Percentiles rank a stretch among this genome's conserved stretches.
Evolutionary conservation across 345 rosid species (phyloP).

Genomic region (Nephelium lappaceum): DNA sequence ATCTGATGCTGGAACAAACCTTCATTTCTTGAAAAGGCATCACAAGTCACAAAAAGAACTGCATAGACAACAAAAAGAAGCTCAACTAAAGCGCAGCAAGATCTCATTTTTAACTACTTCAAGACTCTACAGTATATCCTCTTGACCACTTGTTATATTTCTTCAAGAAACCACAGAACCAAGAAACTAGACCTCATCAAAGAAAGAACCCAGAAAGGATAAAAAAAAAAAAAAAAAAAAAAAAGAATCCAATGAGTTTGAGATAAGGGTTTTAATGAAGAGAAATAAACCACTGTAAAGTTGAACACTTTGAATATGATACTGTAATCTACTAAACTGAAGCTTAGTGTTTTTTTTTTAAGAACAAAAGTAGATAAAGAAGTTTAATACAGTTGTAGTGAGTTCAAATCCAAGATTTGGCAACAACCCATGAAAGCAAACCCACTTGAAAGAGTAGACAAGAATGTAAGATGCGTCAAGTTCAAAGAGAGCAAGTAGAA

Average conservation of each 20-base stretch:
- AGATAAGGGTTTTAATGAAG: constrained; percentile 18
- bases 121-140: constrained; percentile 21
- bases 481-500: constrained; percentile 19
- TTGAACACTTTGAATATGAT: constrained; percentile 6
- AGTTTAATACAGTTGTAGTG: constrained; percentile 15
- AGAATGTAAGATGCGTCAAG: constrained; percentile 12
- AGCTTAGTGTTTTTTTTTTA: constrained; percentile 4
- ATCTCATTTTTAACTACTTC: constrained; percentile 42
- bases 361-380: constrained; percentile 20
- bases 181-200: constrained; percentile 33
- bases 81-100: constrained; percentile 32
- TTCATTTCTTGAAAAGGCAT: constrained; percentile 64
- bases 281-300: constrained; percentile 22
- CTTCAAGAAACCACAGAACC: constrained; percentile 21
- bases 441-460: constrained; percentile 27
- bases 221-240: background rate
- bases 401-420: constrained; percentile 49
- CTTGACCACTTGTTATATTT: constrained; percentile 22
- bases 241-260: constrained; percentile 26
- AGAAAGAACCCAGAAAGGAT: constrained; percentile 15
- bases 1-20: constrained; percentile 63
- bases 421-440: constrained; percentile 61
- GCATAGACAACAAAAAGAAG: constrained; percentile 47
- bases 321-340: constrained; percentile 23
- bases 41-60: constrained; percentile 47